These are phyloP conservation scores for Mycena rosella DNA, from an alignment of 768 basidiomycete genomes.

Conservation along the genomic window DNA sequence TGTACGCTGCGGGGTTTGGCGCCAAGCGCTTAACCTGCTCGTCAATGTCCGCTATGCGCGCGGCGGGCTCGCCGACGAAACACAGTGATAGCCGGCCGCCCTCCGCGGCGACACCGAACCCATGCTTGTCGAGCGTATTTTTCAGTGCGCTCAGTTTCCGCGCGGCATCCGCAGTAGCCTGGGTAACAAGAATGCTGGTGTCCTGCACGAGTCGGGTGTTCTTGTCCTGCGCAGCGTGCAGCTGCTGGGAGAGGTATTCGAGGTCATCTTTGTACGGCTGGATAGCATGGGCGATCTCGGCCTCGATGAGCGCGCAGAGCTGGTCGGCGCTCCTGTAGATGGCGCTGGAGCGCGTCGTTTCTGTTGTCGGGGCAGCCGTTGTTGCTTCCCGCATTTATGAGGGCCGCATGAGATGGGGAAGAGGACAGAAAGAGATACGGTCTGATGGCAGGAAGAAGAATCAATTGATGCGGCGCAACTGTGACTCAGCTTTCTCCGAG, in stretches of 20 bases:
- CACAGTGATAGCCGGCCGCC: not conserved
- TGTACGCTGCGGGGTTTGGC: not conserved
- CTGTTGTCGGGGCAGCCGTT: too few species aligned
- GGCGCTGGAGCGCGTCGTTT: constrained; percentile 18
- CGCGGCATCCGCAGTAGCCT: not conserved
- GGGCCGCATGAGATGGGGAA: too few species aligned
- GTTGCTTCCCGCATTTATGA: too few species aligned
- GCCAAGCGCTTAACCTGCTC: not conserved
- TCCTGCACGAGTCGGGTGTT: not conserved
- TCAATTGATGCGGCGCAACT: too few species aligned
- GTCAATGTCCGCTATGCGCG: not conserved
- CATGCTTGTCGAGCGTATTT: constrained; percentile 3
- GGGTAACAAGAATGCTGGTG: not conserved
- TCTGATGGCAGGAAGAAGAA: too few species aligned
- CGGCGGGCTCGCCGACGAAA: constrained; percentile 18
- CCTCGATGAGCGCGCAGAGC: constrained; percentile 19
- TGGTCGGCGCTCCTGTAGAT: constrained; percentile 20
- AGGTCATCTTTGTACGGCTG: constrained; percentile 14
- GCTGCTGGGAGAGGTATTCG: not conserved
- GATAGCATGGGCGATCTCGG: constrained; percentile 16
- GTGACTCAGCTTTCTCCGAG: too few species aligned
- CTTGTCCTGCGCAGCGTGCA: not conserved
- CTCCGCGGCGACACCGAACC: not conserved
- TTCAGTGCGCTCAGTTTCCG: constrained; percentile 10
- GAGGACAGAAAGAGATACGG: too few species aligned